phyloP scores from a whole-genome alignment of 768 basidiomycete species.

The Megacollybia marginata region DNA sequence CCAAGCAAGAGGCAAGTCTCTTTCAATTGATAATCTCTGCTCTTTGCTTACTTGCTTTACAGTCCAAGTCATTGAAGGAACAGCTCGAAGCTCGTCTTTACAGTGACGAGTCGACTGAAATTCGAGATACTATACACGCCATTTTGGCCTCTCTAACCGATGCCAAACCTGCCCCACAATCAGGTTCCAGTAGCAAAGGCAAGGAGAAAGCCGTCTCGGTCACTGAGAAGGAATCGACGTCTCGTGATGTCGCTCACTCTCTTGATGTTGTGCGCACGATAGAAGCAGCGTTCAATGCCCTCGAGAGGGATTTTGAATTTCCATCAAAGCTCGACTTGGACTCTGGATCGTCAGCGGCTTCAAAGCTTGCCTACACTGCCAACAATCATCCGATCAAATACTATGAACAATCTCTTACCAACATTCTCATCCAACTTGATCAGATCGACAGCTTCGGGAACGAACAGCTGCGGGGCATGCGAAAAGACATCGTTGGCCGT shows the following conservation, averaged over 20 bases:
- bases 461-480: slow-evolving; percentile 34
- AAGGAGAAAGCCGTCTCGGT: slow-evolving; percentile 25
- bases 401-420: slow-evolving; percentile 54
- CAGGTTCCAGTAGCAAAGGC: slow-evolving; percentile 22
- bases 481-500: slow-evolving; percentile 47
- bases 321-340: slow-evolving; percentile 33
- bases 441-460: slow-evolving; percentile 56
- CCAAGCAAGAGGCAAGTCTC: neutral
- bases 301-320: slow-evolving; percentile 31
- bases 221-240: slow-evolving; percentile 10
- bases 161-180: slow-evolving; percentile 1
- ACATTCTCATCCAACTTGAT: slow-evolving; percentile 51
- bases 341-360: slow-evolving; percentile 11
- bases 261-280: slow-evolving; percentile 33
- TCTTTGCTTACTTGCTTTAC: neutral
- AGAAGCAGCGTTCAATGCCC: slow-evolving; percentile 30
- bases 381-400: slow-evolving; percentile 53
- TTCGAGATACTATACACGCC: slow-evolving; percentile 33
- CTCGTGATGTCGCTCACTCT: slow-evolving; percentile 23
- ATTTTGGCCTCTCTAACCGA: slow-evolving; percentile 27
- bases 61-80: slow-evolving; percentile 14
- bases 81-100: slow-evolving; percentile 24
- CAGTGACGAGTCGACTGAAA: slow-evolving; percentile 22
- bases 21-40: neutral
- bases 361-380: slow-evolving; percentile 46